These are phyloP conservation scores for Candolleomyces eurysporus DNA, from an alignment of 768 basidiomycete genomes.

Conservation along the genomic window DNA sequence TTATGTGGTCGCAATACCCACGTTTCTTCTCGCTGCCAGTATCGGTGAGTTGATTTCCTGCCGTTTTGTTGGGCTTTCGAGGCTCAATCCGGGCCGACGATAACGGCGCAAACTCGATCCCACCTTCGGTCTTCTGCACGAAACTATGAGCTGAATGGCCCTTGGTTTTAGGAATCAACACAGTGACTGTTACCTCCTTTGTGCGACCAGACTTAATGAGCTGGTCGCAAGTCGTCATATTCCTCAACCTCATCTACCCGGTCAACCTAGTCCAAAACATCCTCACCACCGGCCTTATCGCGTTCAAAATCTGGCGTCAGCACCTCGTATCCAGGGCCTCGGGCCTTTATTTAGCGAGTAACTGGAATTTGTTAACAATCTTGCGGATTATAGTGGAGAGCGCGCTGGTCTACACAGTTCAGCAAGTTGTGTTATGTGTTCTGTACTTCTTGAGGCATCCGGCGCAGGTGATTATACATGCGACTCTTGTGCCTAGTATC, in stretches of 20 bases:
- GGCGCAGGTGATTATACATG: slow-evolving; percentile 27
- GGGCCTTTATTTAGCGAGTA: slow-evolving; percentile 14
- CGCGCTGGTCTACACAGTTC: slow-evolving; percentile 26
- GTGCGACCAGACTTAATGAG: slow-evolving; percentile 10
- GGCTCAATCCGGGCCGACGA: too few species aligned
- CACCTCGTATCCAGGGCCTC: slow-evolving; percentile 20
- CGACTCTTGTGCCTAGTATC: slow-evolving; percentile 28
- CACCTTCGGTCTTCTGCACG: background rate
- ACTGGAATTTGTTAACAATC: slow-evolving; percentile 16
- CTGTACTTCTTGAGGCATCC: slow-evolving; percentile 22
- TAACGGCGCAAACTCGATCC: too few species aligned
- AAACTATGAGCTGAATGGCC: background rate
- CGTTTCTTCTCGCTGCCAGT: slow-evolving; percentile 17
- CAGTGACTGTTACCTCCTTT: slow-evolving; percentile 21
- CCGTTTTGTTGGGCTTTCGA: too few species aligned
- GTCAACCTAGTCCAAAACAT: slow-evolving; percentile 24
- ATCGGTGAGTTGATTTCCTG: slow-evolving; percentile 16
- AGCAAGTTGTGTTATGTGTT: slow-evolving; percentile 26
- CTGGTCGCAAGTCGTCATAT: slow-evolving; percentile 5
- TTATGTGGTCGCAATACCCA: slow-evolving; percentile 18
- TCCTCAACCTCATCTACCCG: slow-evolving; percentile 23
- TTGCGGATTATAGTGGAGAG: slow-evolving; percentile 30
- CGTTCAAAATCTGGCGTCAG: slow-evolving; percentile 24
- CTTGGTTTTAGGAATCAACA: slow-evolving; percentile 17
- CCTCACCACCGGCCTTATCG: slow-evolving; percentile 25